These are phyloP conservation scores for Kazachstania viticola DNA, from an alignment of 805 yeast genomes.

Conservation along the genomic window DNA sequence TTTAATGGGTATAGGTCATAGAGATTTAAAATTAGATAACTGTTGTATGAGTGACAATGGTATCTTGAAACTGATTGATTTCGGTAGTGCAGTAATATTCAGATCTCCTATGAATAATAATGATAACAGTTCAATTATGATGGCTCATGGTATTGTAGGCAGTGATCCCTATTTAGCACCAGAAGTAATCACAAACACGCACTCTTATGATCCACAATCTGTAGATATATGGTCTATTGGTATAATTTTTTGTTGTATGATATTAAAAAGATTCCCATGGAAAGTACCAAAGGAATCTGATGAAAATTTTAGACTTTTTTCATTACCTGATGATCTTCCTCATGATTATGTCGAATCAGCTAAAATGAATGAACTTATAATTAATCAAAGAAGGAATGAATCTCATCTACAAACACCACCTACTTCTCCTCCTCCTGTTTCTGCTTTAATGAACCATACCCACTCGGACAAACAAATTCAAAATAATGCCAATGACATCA, in stretches of 20 bases:
- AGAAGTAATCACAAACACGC: conserved; percentile 46
- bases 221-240: conserved; percentile 83
- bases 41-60: conserved; percentile 70
- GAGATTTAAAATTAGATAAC: conserved; percentile 74
- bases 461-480: neutral
- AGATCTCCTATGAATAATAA: conserved; percentile 60
- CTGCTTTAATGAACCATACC: neutral
- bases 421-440: neutral
- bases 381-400: conserved; percentile 33
- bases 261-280: conserved; percentile 79
- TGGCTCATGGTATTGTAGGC: conserved; percentile 71
- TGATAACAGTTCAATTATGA: conserved; percentile 30
- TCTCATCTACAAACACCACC: conserved; percentile 1
- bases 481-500: conserved; percentile 1
- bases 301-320: conserved; percentile 56
- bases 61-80: conserved; percentile 67
- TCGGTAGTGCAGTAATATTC: conserved; percentile 76
- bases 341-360: conserved; percentile 70
- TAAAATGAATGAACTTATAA: conserved; percentile 52
- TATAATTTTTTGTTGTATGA: conserved; percentile 79
- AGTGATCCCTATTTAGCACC: conserved; percentile 84
- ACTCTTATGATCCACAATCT: conserved; percentile 59
- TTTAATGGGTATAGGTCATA: conserved; percentile 67
- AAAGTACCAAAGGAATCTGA: conserved; percentile 59
- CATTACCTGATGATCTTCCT: conserved; percentile 57